Conservation (phyloP, 495 filamentous ascomycete species). For the Talaromyces trachyspermus region DNA sequence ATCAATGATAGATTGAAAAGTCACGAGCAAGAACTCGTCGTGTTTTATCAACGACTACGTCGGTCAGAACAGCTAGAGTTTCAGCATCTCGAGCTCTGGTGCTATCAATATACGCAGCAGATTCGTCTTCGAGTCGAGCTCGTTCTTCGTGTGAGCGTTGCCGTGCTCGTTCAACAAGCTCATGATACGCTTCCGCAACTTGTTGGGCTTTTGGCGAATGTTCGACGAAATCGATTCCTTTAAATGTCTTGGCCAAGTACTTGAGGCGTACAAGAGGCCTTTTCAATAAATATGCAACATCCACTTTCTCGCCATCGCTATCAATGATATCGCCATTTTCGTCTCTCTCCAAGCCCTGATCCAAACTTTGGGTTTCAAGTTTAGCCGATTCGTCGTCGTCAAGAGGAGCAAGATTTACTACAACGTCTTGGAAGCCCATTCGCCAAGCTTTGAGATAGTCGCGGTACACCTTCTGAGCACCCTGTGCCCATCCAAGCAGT, state of each 20-base stretch:
- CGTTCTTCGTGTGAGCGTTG: slow-evolving; percentile 76
- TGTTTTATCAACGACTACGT: slow-evolving; percentile 61
- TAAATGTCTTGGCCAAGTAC: slow-evolving; percentile 76
- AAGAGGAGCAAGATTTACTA: slow-evolving; percentile 81
- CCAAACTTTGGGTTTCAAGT: slow-evolving; percentile 49
- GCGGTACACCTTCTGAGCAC: slow-evolving; percentile 67
- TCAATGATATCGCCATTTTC: slow-evolving; percentile 71
- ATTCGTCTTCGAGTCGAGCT: slow-evolving; percentile 84
- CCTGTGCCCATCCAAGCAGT: slow-evolving; percentile 73
- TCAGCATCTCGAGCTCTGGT: slow-evolving; percentile 69
- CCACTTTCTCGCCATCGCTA: slow-evolving; percentile 77
- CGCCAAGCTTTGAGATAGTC: slow-evolving; percentile 89
- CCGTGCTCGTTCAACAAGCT: slow-evolving; percentile 68
- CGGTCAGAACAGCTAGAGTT: slow-evolving; percentile 60
- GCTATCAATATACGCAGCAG: slow-evolving; percentile 74
- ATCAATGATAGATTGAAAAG: slow-evolving; percentile 77
- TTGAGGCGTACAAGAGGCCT: slow-evolving; percentile 83
- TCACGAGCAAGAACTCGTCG: slow-evolving; percentile 82
- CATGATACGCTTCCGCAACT: slow-evolving; percentile 52
- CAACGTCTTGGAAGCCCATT: slow-evolving; percentile 89
- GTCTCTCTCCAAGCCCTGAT: slow-evolving; percentile 67
- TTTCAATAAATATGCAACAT: slow-evolving; percentile 90
- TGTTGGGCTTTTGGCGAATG: slow-evolving; percentile 52
- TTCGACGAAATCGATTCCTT: slow-evolving; percentile 52
- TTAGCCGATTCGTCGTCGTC: slow-evolving; percentile 37